phyloP scores from a whole-genome alignment of 352 stramenopile species.

The Pilasporangium apinafurcum region DNA sequence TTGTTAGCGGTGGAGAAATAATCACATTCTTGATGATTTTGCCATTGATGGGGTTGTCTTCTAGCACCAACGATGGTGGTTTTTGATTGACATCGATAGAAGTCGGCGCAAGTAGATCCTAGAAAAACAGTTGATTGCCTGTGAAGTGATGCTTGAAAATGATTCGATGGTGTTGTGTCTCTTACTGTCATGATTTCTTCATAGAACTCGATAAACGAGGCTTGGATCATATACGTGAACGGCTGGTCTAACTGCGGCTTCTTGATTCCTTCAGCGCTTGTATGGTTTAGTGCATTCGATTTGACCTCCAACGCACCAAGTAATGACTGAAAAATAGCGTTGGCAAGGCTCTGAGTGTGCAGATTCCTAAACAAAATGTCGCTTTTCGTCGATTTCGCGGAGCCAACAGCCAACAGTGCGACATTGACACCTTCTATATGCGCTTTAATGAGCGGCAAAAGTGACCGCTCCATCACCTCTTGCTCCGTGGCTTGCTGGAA shows the following conservation, averaged over 20 bases:
- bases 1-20: conserved; percentile 14
- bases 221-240: conserved; percentile 23
- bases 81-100: background rate
- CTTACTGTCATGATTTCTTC: conserved; percentile 43
- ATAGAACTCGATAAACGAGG: conserved; percentile 49
- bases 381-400: conserved; percentile 22
- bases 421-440: conserved; percentile 51
- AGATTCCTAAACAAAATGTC: conserved; percentile 30
- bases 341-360: conserved; percentile 16
- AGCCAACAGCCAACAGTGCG: conserved; percentile 32
- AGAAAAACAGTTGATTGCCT: too few species aligned
- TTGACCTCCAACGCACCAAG: conserved; percentile 24
- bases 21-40: conserved; percentile 26
- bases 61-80: conserved; percentile 1
- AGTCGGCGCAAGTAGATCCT: conserved; percentile 21
- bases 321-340: conserved; percentile 25
- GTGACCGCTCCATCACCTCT: conserved; percentile 38
- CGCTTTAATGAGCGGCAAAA: conserved; percentile 29
- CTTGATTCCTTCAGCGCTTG: background rate
- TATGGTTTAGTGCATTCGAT: conserved; percentile 3
- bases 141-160: too few species aligned
- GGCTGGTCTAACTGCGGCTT: conserved; percentile 3
- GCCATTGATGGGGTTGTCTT: conserved; percentile 10
- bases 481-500: conserved; percentile 29
- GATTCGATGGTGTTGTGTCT: background rate